Base-by-base conservation (phyloP, 148 eudicot species). In the Euryodendron excelsum region DNA sequence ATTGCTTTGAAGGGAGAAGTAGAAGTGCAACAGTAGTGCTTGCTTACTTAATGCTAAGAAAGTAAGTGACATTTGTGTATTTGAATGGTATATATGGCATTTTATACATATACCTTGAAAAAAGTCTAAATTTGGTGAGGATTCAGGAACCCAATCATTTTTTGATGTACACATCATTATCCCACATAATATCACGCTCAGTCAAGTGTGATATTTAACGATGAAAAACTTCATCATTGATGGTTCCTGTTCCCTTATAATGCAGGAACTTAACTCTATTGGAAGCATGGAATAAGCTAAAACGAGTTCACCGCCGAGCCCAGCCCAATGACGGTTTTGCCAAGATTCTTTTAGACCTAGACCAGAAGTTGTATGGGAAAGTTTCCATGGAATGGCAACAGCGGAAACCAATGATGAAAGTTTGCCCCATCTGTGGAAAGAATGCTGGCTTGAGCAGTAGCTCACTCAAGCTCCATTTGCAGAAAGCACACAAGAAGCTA, bases 241-340 rank as follows among this genome's bases (percentile, higher is more conserved):
- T 68, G 7, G 12, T 41, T 41, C 58, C 45, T 41, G 45, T 28
- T 27, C 36, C 56, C 53, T 41, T 21, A 7, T 63, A 61, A 28
- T 86, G 84, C 84, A 96, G 99, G 90, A 92, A 93, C 66, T 70
- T 82, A 14, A 96, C 98, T 39, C 82, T 96, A 67, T 47, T 81
- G 79, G 85, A 92, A 80, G 99, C 99, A 28, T 96, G 99, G 99
- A 96, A 93, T 78, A 77, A 77, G 34, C 82, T 96, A 80, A 93
- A 87, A 84, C 85, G 89, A 76, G 99, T 83, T 55, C 99, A 96
- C 73, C 90, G 94, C 1, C 87, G 99, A 84, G 99, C 99, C 48
- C 99, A 96, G 63, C 99, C 99, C 63, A 96, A 96, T 59, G 99
- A 93, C 60, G 99, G 99, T 18, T 96, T 96, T 87, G 95, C 98